Evolutionary conservation across 352 stramenopile genomes (phyloP), one percentile per base, ranked within the genome.

Genomic region (Globisporangium yorkense): DNA sequence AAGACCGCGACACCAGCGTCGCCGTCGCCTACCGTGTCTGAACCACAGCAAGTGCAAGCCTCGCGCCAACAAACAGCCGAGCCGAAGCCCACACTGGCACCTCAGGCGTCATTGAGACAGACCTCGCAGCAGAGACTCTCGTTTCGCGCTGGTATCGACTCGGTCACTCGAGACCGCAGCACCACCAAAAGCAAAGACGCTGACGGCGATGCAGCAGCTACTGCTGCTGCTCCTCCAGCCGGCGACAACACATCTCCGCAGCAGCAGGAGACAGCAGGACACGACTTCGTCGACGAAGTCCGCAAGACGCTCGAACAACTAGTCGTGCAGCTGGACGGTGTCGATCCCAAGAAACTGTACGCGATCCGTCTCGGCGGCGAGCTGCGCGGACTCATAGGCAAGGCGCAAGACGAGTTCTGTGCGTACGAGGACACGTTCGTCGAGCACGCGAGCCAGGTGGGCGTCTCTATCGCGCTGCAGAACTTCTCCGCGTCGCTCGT

Each of bases 331-430:
- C 65, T 92, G 21, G 83, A 92, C 56, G 65, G 59, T 15, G 68
- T 92, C 2, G 78, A 92, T 57, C 66, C 73, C 2, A 71, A 71
- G 27, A 92, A 90, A 47, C 58, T 92, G 5, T 56, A 70, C 12
- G 69, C 80, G 13, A 80, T 92, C 27, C 74, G 80, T 2, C 60
- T 92, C 15, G 83, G 83, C 16, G 77, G 77, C 0, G 80, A 93
- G 61, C 66, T 93, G 1, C 80, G 80, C n/a, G 83, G 83, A 0
- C 64, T 92, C 8, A 56, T 93, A 9, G 83, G 83, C 49, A 93
- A 93, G 57, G 83, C 83, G 1, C 75, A 89, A 47, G 83, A 93
- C 59, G 83, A 93, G 58, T 85, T 91, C 37, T 54, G 57, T 31
- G 80, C 80, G 5, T 88, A 91, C 53, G 74, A 88, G 49, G 45